phyloP scores from a whole-genome alignment of 2,329 filamentous ascomycete species.

The Ustulina deusta region DNA sequence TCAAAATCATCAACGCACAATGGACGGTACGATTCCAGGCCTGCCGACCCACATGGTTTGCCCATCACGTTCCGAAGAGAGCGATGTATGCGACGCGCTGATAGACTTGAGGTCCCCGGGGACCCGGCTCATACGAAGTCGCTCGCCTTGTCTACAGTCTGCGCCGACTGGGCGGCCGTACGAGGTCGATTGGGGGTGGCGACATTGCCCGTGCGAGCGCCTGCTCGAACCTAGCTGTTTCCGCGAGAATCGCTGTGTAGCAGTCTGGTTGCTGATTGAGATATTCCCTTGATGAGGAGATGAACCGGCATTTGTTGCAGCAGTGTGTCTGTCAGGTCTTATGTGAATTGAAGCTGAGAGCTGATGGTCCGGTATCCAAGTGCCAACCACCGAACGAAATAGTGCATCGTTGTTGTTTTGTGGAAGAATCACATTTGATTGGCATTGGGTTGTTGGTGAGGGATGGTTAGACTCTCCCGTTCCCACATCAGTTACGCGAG shows the following conservation, averaged over 20 bases:
- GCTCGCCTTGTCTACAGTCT: constrained; percentile 22
- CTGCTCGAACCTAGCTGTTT: constrained; percentile 31
- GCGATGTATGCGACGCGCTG: constrained; percentile 31
- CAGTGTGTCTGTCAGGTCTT: background rate
- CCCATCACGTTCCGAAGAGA: constrained; percentile 29
- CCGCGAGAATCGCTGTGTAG: constrained; percentile 30
- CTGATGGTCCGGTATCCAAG: constrained; percentile 13
- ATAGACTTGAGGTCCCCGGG: background rate
- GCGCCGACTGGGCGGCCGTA: constrained; percentile 33
- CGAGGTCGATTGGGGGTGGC: constrained; percentile 30
- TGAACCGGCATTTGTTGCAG: background rate
- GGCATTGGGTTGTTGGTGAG: background rate
- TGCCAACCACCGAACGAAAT: constrained; percentile 11
- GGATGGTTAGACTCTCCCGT: background rate
- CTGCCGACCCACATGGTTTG: constrained; percentile 28
- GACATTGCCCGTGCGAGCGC: constrained; percentile 9
- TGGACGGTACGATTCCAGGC: constrained; percentile 17
- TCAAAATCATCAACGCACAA: constrained; percentile 28
- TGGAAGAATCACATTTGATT: background rate
- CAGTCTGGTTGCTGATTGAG: constrained; percentile 23
- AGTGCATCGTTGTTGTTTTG: background rate
- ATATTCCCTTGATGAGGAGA: background rate
- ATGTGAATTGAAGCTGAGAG: background rate
- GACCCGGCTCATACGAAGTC: constrained; percentile 21
- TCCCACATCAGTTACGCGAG: too few relatives aligned